Percentiles rank a stretch among this genome's conserved stretches.
phyloP scores from a whole-genome alignment of 2,329 filamentous ascomycete species.

The Escovopsis weberi region DNA sequence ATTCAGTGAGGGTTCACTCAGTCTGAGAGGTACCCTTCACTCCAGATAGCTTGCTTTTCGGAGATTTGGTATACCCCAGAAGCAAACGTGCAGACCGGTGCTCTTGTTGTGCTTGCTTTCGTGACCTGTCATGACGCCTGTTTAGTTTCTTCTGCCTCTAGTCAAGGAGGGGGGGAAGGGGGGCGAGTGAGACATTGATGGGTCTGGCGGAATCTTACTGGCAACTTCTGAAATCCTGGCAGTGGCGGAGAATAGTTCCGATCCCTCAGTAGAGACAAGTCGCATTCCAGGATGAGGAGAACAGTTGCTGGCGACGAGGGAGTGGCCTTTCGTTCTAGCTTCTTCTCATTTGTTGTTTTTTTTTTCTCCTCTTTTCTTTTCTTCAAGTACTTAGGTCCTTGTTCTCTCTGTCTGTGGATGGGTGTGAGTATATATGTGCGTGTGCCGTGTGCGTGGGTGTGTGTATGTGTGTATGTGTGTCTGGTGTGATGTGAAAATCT shows the following conservation, averaged over 20 bases:
- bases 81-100: conserved; percentile 17
- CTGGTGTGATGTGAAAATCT: too few species aligned
- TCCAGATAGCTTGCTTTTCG: conserved; percentile 16
- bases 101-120: conserved; percentile 17
- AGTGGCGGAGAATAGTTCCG: conserved; percentile 19
- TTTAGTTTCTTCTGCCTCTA: conserved; percentile 20
- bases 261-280: conserved; percentile 22
- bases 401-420: too few species aligned
- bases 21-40: conserved; percentile 16
- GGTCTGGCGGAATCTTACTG: conserved; percentile 19
- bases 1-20: conserved; percentile 16
- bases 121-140: conserved; percentile 17
- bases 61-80: conserved; percentile 24
- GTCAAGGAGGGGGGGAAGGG: conserved; percentile 11
- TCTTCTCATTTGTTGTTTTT: too few species aligned
- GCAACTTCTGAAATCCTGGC: conserved; percentile 16
- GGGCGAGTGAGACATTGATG: conserved; percentile 22
- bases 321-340: conserved; percentile 7
- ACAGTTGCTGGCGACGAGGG: conserved; percentile 7
- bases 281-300: conserved; percentile 22
- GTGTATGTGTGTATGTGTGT: too few species aligned
- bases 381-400: too few species aligned
- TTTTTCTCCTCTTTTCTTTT: too few species aligned
- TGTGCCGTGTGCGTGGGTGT: too few species aligned
- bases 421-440: too few species aligned